Conservation (phyloP, 306 rosid genomes). For the Clitoria ternatea region DNA sequence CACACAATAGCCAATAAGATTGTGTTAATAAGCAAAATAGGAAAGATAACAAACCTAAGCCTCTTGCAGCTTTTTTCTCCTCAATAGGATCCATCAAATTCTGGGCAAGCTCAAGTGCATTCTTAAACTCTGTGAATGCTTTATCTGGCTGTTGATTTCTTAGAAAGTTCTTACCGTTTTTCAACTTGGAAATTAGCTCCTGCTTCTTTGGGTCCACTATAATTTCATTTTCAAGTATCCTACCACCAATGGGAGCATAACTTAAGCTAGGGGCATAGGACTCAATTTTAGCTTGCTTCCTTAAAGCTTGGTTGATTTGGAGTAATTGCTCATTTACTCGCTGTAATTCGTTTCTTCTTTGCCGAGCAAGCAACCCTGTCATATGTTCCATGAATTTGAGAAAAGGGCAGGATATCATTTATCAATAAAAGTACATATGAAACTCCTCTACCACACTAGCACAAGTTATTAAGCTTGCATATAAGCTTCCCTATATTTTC, state of each 20-base stretch:
- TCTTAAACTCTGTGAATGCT: constrained; percentile 68
- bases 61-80: constrained; percentile 97
- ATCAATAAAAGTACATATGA: not conserved
- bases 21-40: not conserved
- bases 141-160: constrained; percentile 81
- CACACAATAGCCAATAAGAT: too few relatives aligned
- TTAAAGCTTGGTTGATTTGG: constrained; percentile 78
- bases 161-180: constrained; percentile 77
- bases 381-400: constrained; percentile 11
- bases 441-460: constrained; percentile 1
- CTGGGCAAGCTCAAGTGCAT: constrained; percentile 77
- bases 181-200: constrained; percentile 76
- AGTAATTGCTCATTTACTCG: constrained; percentile 84
- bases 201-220: constrained; percentile 78
- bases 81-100: constrained; percentile 65
- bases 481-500: not conserved
- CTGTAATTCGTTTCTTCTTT: constrained; percentile 77
- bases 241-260: constrained; percentile 79
- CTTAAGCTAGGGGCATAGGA: constrained; percentile 94
- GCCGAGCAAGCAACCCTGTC: constrained; percentile 91
- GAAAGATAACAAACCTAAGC: constrained; percentile 63
- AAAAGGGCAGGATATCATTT: not conserved
- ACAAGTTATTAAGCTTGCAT: not conserved
- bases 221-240: constrained; percentile 65
- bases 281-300: constrained; percentile 96